Percentiles rank a stretch among this genome's conserved stretches.
Conservation (phyloP, 2,329 filamentous ascomycete species). For the Rugonectria rugulosa region DNA sequence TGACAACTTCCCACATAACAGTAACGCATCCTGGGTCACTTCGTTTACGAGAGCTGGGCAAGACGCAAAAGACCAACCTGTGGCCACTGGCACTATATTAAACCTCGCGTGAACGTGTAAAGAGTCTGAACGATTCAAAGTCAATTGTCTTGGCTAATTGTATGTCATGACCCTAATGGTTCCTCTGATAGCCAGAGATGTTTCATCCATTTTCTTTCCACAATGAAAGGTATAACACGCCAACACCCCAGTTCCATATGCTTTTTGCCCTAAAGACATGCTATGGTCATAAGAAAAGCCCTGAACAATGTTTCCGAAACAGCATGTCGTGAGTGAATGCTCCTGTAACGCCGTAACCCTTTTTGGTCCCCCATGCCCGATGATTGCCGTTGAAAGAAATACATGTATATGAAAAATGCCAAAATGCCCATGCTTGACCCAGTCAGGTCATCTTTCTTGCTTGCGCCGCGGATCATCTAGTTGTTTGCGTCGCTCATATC, state of each 20-base stretch:
- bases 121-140: not conserved
- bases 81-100: too few relatives aligned
- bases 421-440: slow-evolving; percentile 20
- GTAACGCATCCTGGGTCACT: too few relatives aligned
- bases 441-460: slow-evolving; percentile 25
- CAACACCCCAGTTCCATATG: not conserved
- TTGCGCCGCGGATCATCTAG: slow-evolving; percentile 29
- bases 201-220: not conserved
- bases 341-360: slow-evolving; percentile 27
- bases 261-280: not conserved
- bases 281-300: not conserved
- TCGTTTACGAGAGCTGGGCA: too few relatives aligned
- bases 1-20: too few relatives aligned
- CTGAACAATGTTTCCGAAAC: not conserved
- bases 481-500: slow-evolving; percentile 23
- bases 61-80: too few relatives aligned
- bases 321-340: not conserved
- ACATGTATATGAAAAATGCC: not conserved
- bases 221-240: not conserved
- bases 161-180: not conserved
- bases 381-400: slow-evolving; percentile 7
- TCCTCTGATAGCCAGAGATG: not conserved
- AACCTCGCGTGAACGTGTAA: too few relatives aligned
- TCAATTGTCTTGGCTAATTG: not conserved
- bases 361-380: slow-evolving; percentile 25